Conservation (phyloP, 768 basidiomycete species). For the Amanita phalloides region DNA sequence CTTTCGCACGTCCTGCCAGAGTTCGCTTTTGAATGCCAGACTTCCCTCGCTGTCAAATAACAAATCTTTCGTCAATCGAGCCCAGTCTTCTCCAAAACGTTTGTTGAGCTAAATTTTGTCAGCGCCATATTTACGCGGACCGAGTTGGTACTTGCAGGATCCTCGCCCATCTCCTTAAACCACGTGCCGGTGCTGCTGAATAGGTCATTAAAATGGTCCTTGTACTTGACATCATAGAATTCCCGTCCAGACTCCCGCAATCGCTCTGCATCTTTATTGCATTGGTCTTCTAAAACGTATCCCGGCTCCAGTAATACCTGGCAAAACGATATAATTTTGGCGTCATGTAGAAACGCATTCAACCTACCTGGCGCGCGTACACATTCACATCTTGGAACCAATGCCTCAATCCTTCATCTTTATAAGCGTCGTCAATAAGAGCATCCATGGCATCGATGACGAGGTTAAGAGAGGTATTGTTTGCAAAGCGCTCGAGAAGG, state of each 20-base stretch:
- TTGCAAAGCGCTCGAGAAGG: conserved; percentile 87
- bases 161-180: conserved; percentile 79
- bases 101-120: conserved; percentile 39
- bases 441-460: conserved; percentile 62
- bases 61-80: conserved; percentile 71
- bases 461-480: conserved; percentile 51
- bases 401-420: conserved; percentile 61
- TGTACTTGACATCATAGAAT: conserved; percentile 65
- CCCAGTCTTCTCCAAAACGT: conserved; percentile 77
- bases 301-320: conserved; percentile 75
- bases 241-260: conserved; percentile 61
- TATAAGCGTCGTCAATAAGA: conserved; percentile 61
- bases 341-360: conserved; percentile 3
- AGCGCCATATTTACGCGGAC: background rate
- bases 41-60: conserved; percentile 74
- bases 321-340: background rate
- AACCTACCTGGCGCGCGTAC: conserved; percentile 51
- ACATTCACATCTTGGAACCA: conserved; percentile 62
- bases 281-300: conserved; percentile 75
- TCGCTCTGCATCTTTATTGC: conserved; percentile 48
- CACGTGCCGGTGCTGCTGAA: conserved; percentile 64
- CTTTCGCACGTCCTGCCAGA: conserved; percentile 82
- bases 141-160: conserved; percentile 36
- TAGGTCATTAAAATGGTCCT: conserved; percentile 69
- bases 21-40: conserved; percentile 76